Conservation (phyloP, 225 moss, liverwort and hornwort genomes). For the Pseudisothecium myosuroides region DNA sequence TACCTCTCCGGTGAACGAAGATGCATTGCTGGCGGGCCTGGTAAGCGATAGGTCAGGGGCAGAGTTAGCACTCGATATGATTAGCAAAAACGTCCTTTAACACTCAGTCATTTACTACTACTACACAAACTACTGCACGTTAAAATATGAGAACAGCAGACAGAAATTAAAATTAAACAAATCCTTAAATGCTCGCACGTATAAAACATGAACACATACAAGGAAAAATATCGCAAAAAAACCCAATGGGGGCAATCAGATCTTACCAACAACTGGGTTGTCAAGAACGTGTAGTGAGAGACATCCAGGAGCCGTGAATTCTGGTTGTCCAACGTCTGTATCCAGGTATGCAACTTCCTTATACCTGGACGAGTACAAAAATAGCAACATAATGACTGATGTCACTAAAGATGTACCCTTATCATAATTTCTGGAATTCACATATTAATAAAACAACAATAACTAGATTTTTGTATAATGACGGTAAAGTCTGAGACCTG, state of each 20-base stretch:
- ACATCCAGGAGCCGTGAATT: constrained; percentile 92
- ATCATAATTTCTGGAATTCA: neutral
- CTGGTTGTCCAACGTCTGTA: constrained; percentile 87
- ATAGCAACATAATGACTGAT: neutral
- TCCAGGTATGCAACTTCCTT: constrained; percentile 83
- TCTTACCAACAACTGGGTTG: constrained; percentile 66
- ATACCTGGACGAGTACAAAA: constrained; percentile 28
- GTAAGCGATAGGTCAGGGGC: neutral
- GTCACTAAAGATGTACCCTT: neutral
- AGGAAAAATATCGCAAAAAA: neutral
- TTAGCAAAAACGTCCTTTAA: neutral
- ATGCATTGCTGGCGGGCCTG: constrained; percentile 90
- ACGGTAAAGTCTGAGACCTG: constrained; percentile 30
- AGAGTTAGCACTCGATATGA: neutral
- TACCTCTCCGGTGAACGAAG: constrained; percentile 84
- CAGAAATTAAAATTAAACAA: neutral
- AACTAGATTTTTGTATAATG: neutral
- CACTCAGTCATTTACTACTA: neutral
- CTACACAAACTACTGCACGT: neutral
- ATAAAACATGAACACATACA: neutral
- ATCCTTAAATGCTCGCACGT: neutral
- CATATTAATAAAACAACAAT: neutral
- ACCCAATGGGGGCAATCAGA: neutral
- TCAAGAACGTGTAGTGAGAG: constrained; percentile 67
- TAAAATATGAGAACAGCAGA: neutral